Conservation (phyloP, 2,329 filamentous ascomycete species). For the Fusarium sp. region DNA sequence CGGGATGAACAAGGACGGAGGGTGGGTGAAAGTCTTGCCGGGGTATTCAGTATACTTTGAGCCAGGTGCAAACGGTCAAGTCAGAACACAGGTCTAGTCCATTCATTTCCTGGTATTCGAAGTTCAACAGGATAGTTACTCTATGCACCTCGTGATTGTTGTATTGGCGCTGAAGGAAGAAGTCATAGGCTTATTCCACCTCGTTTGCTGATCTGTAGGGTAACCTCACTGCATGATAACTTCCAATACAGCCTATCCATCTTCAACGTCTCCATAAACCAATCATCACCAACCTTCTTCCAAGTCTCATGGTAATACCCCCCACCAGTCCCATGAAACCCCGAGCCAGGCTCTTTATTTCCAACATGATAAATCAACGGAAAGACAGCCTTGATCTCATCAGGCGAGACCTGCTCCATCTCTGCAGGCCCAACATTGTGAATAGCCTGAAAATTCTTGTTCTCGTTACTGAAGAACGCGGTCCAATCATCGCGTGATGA, state of each 20-base stretch:
- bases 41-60: background rate
- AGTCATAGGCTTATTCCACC: too few species aligned
- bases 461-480: conserved; percentile 5
- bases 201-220: background rate
- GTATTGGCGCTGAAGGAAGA: too few species aligned
- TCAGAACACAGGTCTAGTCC: background rate
- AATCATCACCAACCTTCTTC: conserved; percentile 24
- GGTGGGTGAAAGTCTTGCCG: background rate
- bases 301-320: conserved; percentile 31
- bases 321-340: conserved; percentile 10
- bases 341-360: background rate
- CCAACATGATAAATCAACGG: conserved; percentile 21
- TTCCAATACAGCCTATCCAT: conserved; percentile 37
- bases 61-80: background rate
- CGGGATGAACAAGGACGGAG: background rate
- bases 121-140: too few species aligned
- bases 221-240: background rate
- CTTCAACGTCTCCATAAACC: conserved; percentile 23
- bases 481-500: background rate
- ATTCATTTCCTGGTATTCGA: too few species aligned
- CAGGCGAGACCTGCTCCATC: conserved; percentile 20
- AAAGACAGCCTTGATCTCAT: conserved; percentile 20
- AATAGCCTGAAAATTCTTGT: conserved; percentile 19
- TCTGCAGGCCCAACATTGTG: conserved; percentile 14
- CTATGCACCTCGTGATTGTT: accelerated